A percentile compares a stretch with the other conserved stretches of the same genome.
Conservation (phyloP, 768 basidiomycete species). For the Tephrocybe sp. region DNA sequence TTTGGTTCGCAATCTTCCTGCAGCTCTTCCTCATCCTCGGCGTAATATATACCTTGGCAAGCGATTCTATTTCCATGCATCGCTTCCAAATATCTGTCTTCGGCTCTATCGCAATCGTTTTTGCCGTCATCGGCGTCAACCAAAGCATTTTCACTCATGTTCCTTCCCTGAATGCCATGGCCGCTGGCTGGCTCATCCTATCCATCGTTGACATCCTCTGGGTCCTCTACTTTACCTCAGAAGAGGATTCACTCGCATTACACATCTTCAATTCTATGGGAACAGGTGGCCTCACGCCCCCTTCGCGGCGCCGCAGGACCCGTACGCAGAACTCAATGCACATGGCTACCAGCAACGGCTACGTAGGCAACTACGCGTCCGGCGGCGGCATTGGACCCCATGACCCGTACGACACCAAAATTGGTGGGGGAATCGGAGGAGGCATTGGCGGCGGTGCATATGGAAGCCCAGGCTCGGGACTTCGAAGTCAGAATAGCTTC, state of each 20-base stretch:
- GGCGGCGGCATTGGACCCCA: constrained; percentile 71
- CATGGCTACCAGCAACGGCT: constrained; percentile 61
- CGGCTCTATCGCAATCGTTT: constrained; percentile 83
- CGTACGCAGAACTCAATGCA: constrained; percentile 61
- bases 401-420: constrained; percentile 69
- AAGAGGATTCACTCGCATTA: constrained; percentile 86
- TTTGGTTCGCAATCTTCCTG: constrained; percentile 87
- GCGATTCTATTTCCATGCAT: constrained; percentile 90
- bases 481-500: constrained; percentile 57
- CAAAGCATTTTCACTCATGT: constrained; percentile 57
- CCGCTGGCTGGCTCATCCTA: constrained; percentile 93
- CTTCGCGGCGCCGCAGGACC: constrained; percentile 76
- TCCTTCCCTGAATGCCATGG: constrained; percentile 74
- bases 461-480: constrained; percentile 47
- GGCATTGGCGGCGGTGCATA: constrained; percentile 47
- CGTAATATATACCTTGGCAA: constrained; percentile 76
- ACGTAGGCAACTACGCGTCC: constrained; percentile 60
- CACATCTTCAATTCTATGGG: constrained; percentile 88
- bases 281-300: constrained; percentile 81
- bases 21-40: constrained; percentile 72
- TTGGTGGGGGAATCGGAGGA: constrained; percentile 43
- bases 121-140: constrained; percentile 76
- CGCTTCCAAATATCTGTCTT: constrained; percentile 90
- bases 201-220: constrained; percentile 92
- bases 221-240: constrained; percentile 96